These are phyloP conservation scores for Bombardia bombarda DNA, from an alignment of 495 filamentous ascomycete genomes.

Conservation along the genomic window DNA sequence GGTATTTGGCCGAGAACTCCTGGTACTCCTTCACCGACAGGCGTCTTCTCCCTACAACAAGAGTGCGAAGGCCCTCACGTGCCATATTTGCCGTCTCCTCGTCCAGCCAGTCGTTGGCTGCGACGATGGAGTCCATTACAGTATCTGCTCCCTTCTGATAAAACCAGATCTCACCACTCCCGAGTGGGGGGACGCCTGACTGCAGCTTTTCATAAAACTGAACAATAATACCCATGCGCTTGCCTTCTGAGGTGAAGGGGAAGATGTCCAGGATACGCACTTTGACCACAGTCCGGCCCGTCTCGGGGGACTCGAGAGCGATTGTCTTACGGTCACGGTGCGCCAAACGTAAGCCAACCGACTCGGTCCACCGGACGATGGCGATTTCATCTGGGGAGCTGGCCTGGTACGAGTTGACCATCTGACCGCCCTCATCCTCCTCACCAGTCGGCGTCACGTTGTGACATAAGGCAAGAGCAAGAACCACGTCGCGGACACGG, in stretches of 20 bases:
- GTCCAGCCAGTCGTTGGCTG: slow-evolving; percentile 94
- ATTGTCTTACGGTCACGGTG: slow-evolving; percentile 85
- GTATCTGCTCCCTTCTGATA: slow-evolving; percentile 98
- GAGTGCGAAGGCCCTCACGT: slow-evolving; percentile 85
- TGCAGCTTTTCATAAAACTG: slow-evolving; percentile 58
- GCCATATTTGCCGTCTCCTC: slow-evolving; percentile 99
- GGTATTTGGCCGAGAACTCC: slow-evolving; percentile 68
- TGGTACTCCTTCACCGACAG: slow-evolving; percentile 68
- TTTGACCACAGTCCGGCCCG: slow-evolving; percentile 69
- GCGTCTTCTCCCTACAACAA: slow-evolving; percentile 84
- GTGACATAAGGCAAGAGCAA: slow-evolving; percentile 91
- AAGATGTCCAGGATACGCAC: slow-evolving; percentile 90
- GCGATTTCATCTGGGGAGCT: slow-evolving; percentile 98
- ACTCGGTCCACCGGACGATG: slow-evolving; percentile 92
- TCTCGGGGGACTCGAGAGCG: slow-evolving; percentile 69
- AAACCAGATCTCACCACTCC: slow-evolving; percentile 82
- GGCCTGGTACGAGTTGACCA: slow-evolving; percentile 85
- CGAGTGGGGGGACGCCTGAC: slow-evolving; percentile 28
- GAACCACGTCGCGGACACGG: slow-evolving; percentile 79
- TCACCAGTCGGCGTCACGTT: slow-evolving; percentile 86
- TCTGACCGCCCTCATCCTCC: slow-evolving; percentile 70
- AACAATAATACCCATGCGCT: slow-evolving; percentile 96
- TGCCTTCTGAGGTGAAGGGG: slow-evolving; percentile 94
- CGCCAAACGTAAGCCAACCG: slow-evolving; percentile 75
- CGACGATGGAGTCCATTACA: slow-evolving; percentile 91